Base-by-base conservation (phyloP, 768 basidiomycete genomes). In the Lactifluus subvellereus region DNA sequence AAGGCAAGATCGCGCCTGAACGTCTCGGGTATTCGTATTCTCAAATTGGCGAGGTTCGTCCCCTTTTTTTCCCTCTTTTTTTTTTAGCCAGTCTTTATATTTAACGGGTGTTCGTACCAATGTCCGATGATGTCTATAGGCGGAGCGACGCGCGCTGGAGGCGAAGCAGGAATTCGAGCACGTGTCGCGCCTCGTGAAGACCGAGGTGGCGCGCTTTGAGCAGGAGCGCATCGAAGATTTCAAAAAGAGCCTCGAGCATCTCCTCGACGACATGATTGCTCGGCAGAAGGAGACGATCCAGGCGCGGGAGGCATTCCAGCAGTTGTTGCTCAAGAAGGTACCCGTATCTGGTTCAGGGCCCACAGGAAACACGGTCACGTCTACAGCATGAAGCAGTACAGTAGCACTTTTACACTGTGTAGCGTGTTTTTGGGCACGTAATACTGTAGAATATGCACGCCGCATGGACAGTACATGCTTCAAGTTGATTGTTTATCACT, bases 171-270 rank as follows among this genome's bases (percentile, higher is more conserved):
- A 97, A 66, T 99, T 89, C 71, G 95, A 98, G 49, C 83, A 89
- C 22, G 87, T 88, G 13, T 91, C 93, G 20, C 88, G 88, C 67
- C 77, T 97, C 20, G 86, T 94, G 68, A 98, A 98, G 74, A 76
- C 83, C 4, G 97, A 99, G 75, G 84, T 94, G 66, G 85, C 84
- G 5, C 79, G 96, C 48, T 98, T 98, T 71, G 96, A 99, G 75
- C 84, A 86, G 71, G 96, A 97, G 74, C 84, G 95, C 48, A 82
- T 98, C 30, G 89, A 92, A 53, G 96, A 98, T 72, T 97, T 98
- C 74, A 95, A 94, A 74, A 79, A 82, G 49, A 81, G 88, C 3
- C 73, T 99, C 67, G 89, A 92, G 72, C 80, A 80, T 4, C 94
- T 93, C 73, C 76, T 98, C 58, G 89, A 94, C 48, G 91, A 88